Evolutionary conservation across 257 asterid species (phyloP), one percentile per base, ranked within the genome.

Genomic region (Solanum raphanifolium): DNA sequence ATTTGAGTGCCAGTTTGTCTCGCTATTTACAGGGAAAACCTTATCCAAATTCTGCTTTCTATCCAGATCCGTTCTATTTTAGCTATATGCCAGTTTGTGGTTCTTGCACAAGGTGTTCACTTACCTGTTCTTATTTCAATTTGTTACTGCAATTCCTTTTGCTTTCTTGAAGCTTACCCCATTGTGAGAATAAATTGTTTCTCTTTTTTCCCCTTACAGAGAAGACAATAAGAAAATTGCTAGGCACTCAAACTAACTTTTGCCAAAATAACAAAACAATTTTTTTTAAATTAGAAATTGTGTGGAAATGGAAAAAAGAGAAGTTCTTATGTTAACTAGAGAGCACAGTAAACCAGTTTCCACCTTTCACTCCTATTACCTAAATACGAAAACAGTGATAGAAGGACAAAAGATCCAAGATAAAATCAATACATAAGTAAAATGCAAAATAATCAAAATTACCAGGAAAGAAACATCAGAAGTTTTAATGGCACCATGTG

Each of bases 381-480:
- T 79, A 79, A 16, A 41, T 66, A n/a, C 2, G 65, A 13, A 85
- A 72, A 65, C 65, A 35, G 9, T 84, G 58, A 60, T 13, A 36
- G 52, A 34, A 31, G 58, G 52, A 62, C 15, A 25, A 62, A 60
- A 13, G 10, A 41, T 23, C 60, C 32, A 35, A 41, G 72, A 65
- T 18, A 83, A 84, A 12, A 68, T 74, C 3, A 39, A 72, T 6
- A 32, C 35, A 68, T 62, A 84, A 74, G 73, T 29, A 18, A 39
- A 23, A 58, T 38, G 60, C 83, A 85, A 66, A 76, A 13, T 43
- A 39, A 55, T n/a, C 23, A 73, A 73, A 87, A 31, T 91, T 93
- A 96, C 99, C 99, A 96, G 91, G 35, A 95, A 88, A 85, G 95
- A 93, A 87, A 95, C 91, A n/a, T 89, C 93, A 73, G 94, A 92